Conservation (phyloP, 176 grass and related monocot genomes). For the Stipa capillata region DNA sequence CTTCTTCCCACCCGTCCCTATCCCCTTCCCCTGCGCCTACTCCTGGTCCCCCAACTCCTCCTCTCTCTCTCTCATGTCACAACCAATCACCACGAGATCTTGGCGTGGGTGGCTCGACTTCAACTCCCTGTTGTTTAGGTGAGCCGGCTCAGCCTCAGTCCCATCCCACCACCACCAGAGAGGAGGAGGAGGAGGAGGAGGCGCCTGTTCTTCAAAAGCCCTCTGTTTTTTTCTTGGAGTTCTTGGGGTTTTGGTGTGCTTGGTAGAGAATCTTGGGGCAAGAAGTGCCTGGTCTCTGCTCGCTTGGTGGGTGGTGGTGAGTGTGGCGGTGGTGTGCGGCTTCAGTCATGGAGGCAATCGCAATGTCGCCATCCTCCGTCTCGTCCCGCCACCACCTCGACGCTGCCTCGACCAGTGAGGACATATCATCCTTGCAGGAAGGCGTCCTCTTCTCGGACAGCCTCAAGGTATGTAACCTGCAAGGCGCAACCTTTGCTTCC, state of each 20-base stretch:
- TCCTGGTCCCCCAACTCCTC: neutral
- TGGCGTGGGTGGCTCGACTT: slow-evolving; percentile 5
- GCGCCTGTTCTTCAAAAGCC: slow-evolving; percentile 1
- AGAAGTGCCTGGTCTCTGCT: neutral
- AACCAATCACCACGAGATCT: slow-evolving; percentile 27
- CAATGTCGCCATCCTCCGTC: slow-evolving; percentile 36
- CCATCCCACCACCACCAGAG: neutral
- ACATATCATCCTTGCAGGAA: slow-evolving; percentile 56
- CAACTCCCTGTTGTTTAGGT: neutral
- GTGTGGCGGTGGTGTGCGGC: neutral
- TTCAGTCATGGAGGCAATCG: slow-evolving; percentile 34
- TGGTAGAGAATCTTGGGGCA: neutral
- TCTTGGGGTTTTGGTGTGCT: neutral
- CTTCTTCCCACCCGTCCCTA: neutral
- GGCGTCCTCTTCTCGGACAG: slow-evolving; percentile 76
- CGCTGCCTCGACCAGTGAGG: slow-evolving; percentile 43
- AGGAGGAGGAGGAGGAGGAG: neutral
- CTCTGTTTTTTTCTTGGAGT: neutral
- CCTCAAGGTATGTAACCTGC: slow-evolving; percentile 48
- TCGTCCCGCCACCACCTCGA: slow-evolving; percentile 33
- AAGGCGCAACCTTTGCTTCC: neutral
- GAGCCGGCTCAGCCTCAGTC: neutral
- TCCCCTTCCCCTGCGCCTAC: neutral
- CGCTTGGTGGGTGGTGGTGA: neutral
- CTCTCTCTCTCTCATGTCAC: neutral